Conservation (phyloP, 1,139 yeast species). For the Hansenula sp. region DNA sequence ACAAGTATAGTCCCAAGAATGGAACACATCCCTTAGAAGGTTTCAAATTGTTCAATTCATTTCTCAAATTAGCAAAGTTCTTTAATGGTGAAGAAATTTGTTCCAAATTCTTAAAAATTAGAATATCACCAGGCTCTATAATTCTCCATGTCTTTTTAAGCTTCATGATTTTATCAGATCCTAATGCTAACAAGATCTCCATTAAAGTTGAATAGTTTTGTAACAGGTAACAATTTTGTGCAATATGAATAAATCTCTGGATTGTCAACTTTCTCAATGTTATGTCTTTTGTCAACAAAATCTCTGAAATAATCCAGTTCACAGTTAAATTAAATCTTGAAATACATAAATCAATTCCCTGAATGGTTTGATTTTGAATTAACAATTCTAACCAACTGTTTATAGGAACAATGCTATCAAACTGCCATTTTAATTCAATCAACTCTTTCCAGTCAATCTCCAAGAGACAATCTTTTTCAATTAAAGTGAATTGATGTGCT, state of each 20-base stretch:
- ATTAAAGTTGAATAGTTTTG: constrained; percentile 86
- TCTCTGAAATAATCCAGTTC: constrained; percentile 90
- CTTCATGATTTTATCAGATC: constrained; percentile 61
- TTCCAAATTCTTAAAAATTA: constrained; percentile 63
- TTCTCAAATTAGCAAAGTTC: constrained; percentile 63
- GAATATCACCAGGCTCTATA: constrained; percentile 48
- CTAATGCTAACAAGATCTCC: constrained; percentile 81
- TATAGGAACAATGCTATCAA: constrained; percentile 58
- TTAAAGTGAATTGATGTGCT: constrained; percentile 77
- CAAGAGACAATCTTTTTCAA: constrained; percentile 77
- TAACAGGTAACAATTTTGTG: constrained; percentile 61
- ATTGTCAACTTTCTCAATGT: constrained; percentile 62
- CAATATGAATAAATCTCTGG: constrained; percentile 80
- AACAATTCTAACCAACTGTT: constrained; percentile 83
- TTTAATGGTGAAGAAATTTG: constrained; percentile 59
- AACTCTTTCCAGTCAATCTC: constrained; percentile 94
- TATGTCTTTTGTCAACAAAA: constrained; percentile 59
- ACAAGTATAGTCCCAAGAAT: constrained; percentile 78
- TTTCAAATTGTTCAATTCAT: constrained; percentile 54
- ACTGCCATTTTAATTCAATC: constrained; percentile 70
- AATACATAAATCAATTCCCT: constrained; percentile 82
- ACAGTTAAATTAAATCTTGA: constrained; percentile 85
- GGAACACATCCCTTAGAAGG: constrained; percentile 85
- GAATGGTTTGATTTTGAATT: constrained; percentile 51
- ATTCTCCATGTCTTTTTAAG: constrained; percentile 73